A percentile compares a stretch with the other conserved stretches of the same genome.
These are phyloP conservation scores for Colletotrichum sp. DNA, from an alignment of 2,329 filamentous ascomycete species.

Conservation along the genomic window DNA sequence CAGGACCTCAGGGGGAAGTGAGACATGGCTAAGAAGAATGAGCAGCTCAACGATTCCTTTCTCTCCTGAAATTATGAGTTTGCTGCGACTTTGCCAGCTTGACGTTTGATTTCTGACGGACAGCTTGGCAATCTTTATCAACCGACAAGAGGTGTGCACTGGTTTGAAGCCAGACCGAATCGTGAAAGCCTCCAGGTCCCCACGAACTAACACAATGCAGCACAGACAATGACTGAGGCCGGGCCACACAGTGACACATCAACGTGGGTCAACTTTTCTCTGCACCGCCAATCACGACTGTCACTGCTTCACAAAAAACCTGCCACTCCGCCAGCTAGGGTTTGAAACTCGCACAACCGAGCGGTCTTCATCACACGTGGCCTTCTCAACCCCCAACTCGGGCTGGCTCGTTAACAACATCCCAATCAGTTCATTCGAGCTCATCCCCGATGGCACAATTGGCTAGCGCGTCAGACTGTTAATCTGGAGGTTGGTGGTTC, in stretches of 20 bases:
- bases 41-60: neutral
- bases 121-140: neutral
- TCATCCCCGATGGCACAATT: conserved; percentile 22
- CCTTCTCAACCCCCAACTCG: neutral
- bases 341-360: neutral
- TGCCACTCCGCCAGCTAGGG: neutral
- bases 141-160: neutral
- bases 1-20: neutral
- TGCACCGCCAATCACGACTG: neutral
- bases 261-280: neutral
- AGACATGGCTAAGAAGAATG: neutral
- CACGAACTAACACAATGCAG: neutral
- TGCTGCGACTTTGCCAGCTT: neutral
- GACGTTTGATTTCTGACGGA: accelerated
- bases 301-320: neutral
- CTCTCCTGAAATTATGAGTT: neutral
- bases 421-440: conserved; percentile 4
- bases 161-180: neutral
- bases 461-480: conserved; percentile 22
- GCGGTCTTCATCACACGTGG: neutral
- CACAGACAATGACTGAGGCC: neutral
- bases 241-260: neutral
- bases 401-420: neutral
- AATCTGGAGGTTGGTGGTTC: conserved; percentile 22
- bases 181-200: neutral